These are phyloP conservation scores for Phanerodontia chrysosporium DNA, from an alignment of 768 basidiomycete genomes.

Conservation along the genomic window DNA sequence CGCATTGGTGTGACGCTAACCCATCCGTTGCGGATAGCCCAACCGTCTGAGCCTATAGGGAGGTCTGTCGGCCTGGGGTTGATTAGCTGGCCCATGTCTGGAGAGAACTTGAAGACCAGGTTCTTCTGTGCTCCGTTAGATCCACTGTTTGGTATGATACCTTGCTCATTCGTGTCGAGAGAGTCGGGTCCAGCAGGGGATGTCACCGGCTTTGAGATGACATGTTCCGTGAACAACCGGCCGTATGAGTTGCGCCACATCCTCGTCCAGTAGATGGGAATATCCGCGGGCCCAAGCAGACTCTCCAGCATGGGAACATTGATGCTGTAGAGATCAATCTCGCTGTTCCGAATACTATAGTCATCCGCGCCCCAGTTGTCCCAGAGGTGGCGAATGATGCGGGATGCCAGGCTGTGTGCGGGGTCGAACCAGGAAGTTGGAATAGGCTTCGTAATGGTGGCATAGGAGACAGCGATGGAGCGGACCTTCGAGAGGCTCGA, in stretches of 20 bases:
- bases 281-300: conserved; percentile 52
- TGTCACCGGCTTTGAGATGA: conserved; percentile 20
- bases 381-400: conserved; percentile 75
- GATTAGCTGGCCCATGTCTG: conserved; percentile 66
- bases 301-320: conserved; percentile 82
- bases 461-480: conserved; percentile 87
- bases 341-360: conserved; percentile 49
- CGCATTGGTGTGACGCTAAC: conserved; percentile 77
- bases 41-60: conserved; percentile 79
- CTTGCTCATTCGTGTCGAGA: conserved; percentile 14
- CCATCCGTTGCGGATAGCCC: conserved; percentile 68
- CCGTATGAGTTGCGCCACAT: conserved; percentile 88
- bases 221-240: conserved; percentile 61
- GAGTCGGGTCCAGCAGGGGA: conserved; percentile 44
- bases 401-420: conserved; percentile 65
- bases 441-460: conserved; percentile 68
- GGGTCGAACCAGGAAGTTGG: conserved; percentile 56
- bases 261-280: conserved; percentile 73
- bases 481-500: conserved; percentile 66
- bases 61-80: conserved; percentile 51
- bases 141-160: not conserved
- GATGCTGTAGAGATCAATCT: conserved; percentile 80
- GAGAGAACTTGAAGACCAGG: conserved; percentile 73
- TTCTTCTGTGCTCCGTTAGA: conserved; percentile 21
- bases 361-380: conserved; percentile 78